These are phyloP conservation scores for Aspergillus tamarii DNA, from an alignment of 2,329 filamentous ascomycete species.

Conservation along the genomic window DNA sequence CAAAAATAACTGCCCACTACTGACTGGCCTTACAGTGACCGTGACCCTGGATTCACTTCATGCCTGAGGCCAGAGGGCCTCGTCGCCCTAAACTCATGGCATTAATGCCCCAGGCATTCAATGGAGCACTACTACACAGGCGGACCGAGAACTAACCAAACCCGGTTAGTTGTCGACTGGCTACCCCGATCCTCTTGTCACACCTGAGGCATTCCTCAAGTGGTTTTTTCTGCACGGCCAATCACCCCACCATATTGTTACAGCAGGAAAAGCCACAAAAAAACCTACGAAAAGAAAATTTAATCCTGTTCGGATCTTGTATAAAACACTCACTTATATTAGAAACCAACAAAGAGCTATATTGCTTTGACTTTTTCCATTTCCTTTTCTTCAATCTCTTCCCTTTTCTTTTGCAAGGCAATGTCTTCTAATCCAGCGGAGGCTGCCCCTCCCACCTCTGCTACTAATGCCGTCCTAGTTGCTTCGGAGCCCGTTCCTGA, in stretches of 20 bases:
- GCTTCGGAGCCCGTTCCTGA: constrained; percentile 73
- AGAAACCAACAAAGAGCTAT: background rate
- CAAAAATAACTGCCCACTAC: constrained; percentile 16
- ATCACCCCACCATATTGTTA: constrained; percentile 1
- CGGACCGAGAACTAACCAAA: background rate
- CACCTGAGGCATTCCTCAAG: background rate
- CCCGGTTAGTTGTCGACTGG: background rate
- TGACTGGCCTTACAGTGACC: background rate
- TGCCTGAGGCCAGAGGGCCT: constrained; percentile 19
- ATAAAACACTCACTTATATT: background rate
- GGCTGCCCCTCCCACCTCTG: constrained; percentile 57
- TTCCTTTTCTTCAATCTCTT: background rate
- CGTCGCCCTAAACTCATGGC: background rate
- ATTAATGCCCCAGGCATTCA: background rate
- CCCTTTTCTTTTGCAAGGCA: background rate
- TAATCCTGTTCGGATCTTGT: background rate
- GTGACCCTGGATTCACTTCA: background rate
- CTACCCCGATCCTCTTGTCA: background rate
- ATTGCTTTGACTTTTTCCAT: background rate
- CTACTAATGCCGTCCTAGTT: constrained; percentile 81
- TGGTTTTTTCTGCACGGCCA: background rate
- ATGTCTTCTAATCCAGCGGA: constrained; percentile 15
- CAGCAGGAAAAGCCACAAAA: background rate
- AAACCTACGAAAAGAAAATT: constrained; percentile 15
- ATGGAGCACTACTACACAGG: background rate